phyloP scores from a whole-genome alignment of 768 basidiomycete species.

The Rhodotorula graminis region DNA sequence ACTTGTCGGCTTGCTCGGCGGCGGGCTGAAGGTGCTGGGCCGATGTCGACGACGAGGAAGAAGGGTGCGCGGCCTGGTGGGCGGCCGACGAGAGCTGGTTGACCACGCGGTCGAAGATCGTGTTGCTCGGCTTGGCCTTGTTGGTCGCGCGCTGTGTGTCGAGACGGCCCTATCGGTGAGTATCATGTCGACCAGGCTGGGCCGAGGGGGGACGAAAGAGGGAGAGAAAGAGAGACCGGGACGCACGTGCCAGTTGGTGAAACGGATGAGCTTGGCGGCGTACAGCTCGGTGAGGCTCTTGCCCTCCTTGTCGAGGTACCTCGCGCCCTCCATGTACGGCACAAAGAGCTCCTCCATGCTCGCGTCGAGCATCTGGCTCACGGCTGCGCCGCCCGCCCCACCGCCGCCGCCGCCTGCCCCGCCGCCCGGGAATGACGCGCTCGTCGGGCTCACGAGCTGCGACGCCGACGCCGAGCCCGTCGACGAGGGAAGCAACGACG shows the following conservation, averaged over 20 bases:
- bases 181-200: no score
- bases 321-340: conserved; percentile 81
- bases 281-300: conserved; percentile 77
- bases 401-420: conserved; percentile 9
- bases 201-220: no score
- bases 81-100: conserved; percentile 78
- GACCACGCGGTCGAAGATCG: conserved; percentile 82
- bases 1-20: conserved; percentile 19
- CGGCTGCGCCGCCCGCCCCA: conserved; percentile 50
- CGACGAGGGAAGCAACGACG: conserved; percentile 3
- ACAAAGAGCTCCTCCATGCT: conserved; percentile 95
- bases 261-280: conserved; percentile 62
- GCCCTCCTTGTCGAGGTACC: conserved; percentile 88
- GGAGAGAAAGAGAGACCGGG: neutral
- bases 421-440: neutral
- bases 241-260: conserved; percentile 84
- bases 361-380: conserved; percentile 66
- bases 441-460: neutral
- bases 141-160: conserved; percentile 49
- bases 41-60: conserved; percentile 40
- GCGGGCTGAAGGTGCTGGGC: neutral
- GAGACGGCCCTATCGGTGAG: no score
- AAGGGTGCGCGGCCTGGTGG: conserved; percentile 55
- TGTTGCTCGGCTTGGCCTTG: conserved; percentile 55
- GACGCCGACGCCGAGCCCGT: neutral